phyloP scores from a whole-genome alignment of 768 basidiomycete genomes.

The Exidia glandulosa region DNA sequence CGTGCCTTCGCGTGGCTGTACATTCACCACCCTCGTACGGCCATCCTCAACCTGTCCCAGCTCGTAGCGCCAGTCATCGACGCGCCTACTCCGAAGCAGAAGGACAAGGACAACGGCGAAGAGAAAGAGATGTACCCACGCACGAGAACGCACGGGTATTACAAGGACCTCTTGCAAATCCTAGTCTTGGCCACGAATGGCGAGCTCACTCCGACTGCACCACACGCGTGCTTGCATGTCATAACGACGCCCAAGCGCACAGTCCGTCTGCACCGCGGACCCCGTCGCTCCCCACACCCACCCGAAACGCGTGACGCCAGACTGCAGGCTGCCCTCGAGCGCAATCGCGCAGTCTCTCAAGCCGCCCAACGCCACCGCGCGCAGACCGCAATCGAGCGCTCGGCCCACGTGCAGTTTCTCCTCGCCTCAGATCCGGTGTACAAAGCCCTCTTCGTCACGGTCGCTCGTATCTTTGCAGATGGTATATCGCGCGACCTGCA shows the following conservation, averaged over 20 bases:
- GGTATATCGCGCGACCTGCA: constrained; percentile 41
- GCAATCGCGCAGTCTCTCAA: constrained; percentile 1
- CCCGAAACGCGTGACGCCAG: not conserved
- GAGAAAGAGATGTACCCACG: not conserved
- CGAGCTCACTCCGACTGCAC: constrained; percentile 25
- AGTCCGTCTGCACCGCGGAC: not conserved
- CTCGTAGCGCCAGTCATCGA: constrained; percentile 44
- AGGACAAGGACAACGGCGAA: constrained; percentile 3
- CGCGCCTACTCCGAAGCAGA: constrained; percentile 11
- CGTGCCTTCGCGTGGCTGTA: constrained; percentile 54
- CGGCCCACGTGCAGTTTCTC: constrained; percentile 5
- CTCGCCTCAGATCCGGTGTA: constrained; percentile 31
- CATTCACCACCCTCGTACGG: constrained; percentile 56
- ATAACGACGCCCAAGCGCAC: not conserved
- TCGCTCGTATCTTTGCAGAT: constrained; percentile 48
- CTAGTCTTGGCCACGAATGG: constrained; percentile 46
- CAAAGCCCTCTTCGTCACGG: constrained; percentile 50
- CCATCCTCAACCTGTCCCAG: constrained; percentile 45
- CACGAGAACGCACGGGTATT: constrained; percentile 45
- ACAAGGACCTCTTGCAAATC: constrained; percentile 68
- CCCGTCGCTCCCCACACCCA: no score
- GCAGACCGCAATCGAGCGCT: constrained; percentile 1
- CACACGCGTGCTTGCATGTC: constrained; percentile 8
- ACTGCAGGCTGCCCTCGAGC: not conserved
- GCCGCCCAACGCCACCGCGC: constrained; percentile 6